Evolutionary conservation across 2,329 filamentous ascomycete species (phyloP), one percentile per base, ranked within the genome.

Genomic region (Monosporascus sp.): DNA sequence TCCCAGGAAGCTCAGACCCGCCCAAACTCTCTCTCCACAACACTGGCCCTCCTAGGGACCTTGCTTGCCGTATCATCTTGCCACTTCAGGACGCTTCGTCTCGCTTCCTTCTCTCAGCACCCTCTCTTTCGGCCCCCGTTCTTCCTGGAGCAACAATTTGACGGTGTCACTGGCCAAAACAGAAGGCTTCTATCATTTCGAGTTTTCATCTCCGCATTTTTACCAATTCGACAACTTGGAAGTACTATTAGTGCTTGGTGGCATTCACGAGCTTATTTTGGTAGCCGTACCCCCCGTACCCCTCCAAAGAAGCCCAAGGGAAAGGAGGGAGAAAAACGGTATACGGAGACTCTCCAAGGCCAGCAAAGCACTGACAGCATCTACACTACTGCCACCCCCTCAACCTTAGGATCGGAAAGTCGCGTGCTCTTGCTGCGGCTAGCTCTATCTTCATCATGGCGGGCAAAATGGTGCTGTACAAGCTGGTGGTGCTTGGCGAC

Each of bases 381-480:
- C 5, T 20, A 5, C 39, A 43, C 52, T 47, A 57, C 56, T 56
- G 52, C 48, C 46, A 45, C 47, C 44, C 47, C 52, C 50, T 54
- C 51, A 41, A 24, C 50, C 46, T 18, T 31, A 25, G 37, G 47
- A 52, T 37, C 38, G 17, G 14, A 52, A 25, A 49, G 47, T 49
- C 49, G 20, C 24, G 56, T 62, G 66, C 22, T 68, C 59, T 47
- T 64, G 62, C 46, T 56, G 62, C 31, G 69, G 56, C 58, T 57
- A 46, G 52, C 52, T 48, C 50, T 54, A 51, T 55, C 57, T 59
- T 59, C 61, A 78, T 68, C 71, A 94, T 94, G 90, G 85, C 89
- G 75, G 89, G 89, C 68, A 92, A 93, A 80, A 95, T 95, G 90
- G 92, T 91, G 69, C 77, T 96, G 71, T 95, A 96, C 79, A 96